Base-by-base conservation (phyloP, 306 rosid genomes). In the Cucurbita moschata region DNA sequence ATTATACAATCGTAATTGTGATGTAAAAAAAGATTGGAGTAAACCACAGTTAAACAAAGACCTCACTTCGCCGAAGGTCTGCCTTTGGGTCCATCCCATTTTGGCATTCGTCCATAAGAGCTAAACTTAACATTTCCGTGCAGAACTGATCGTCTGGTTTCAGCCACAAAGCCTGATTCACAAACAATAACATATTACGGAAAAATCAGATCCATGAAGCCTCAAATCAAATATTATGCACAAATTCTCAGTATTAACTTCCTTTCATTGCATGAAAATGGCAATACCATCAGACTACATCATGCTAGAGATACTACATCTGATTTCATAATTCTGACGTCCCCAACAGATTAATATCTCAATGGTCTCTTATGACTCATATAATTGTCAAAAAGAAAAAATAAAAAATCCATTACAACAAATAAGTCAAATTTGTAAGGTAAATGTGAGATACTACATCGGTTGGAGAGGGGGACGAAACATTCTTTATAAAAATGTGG, bases 121-220 rank as follows among this genome's bases (percentile, higher is more conserved):
- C 99, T 84, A 83, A 52, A 58, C 86, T 91, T 69, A 89, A 66
- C 99, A 94, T 90, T 81, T 94, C 97, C 4, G 97, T 91, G 83
- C 95, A 90, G 73, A 94, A 90, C 51, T 86, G 99, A 77, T 90
- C 97, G 38, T 89, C 97, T 8, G 99, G 86, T 75, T 85, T 78
- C 65, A 89, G 81, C 97, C 99, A 89, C 61, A 91, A 70, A 35
- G 99, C 97, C 99, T 94, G 79, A 76, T 75, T 81, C 73, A 51
- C 15, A 63, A 52, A 55, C 52, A 81, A 73, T 46, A 78, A 80
- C 59, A 58, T 30, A 30, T 30, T 30, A 40, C 59, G 35, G 18
- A 70, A 57, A 49, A 81, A 76, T 69, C 64, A 73, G 63, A 77
- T 60, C 50, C 59, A 71, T 39, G 47, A 40, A 71, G 8, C 9